Evolutionary conservation across 2,329 filamentous ascomycete species (phyloP), one percentile per base, ranked within the genome.

Genomic region (Aspergillus pseudoterreus): DNA sequence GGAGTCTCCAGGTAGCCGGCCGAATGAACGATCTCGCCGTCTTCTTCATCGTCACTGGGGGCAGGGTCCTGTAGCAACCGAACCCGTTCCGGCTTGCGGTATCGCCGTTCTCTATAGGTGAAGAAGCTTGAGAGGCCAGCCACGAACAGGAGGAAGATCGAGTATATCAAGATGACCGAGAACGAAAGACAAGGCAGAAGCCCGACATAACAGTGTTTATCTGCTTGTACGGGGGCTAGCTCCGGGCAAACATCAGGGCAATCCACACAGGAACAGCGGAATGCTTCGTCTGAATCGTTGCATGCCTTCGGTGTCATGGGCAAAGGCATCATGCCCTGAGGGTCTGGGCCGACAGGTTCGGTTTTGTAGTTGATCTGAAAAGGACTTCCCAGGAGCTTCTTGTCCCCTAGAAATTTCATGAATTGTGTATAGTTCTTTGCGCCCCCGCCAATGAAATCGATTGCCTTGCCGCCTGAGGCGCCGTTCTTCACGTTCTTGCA

Each of bases 401-500:
- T 92, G 70, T 96, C 86, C 14, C 94, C 94, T 32, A 99, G 74
- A 63, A 97, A 99, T 65, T 92, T 92, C 59, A 99, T 75, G 61
- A 99, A 88, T 39, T 88, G 82, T 0, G 84, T 83, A 69, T 92
- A 95, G 68, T 96, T 89, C 71, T 92, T 92, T 11, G 94, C 94
- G 14, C 92, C 92, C 14, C 94, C 94, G 30, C 94, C 95, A 55
- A 99, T 97, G 62, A 99, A 85, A 62, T 92, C 87, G 82, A 99
- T 99, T 14, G 92, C 94, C 64, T 87, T 91, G 54, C 89, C 87
- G 66, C 96, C 96, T 39, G 92, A 92, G 6, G 92, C 88, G 33
- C 94, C 94, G 64, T 97, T 96, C 68, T 99, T 99, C 73, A 99
- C 92, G 70, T 99, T 91, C 73, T 97, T 97, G 78, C 94, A 99